Conservation (phyloP, 306 rosid genomes). For the Purshia tridentata region DNA sequence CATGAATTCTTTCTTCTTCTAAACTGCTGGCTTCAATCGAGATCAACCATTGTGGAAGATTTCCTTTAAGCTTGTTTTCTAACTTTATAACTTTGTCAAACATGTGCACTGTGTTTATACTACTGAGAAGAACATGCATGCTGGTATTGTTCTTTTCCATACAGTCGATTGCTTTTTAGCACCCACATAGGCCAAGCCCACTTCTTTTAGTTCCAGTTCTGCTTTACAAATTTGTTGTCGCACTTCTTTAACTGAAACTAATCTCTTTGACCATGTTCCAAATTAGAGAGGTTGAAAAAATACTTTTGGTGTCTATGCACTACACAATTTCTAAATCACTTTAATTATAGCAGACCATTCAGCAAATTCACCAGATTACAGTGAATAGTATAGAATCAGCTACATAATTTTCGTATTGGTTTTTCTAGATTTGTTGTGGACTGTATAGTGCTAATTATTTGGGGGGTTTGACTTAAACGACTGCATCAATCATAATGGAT, state of each 20-base stretch:
- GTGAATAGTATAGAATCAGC: not conserved
- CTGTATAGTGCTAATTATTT: not conserved
- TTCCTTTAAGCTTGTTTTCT: not conserved
- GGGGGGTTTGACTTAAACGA: not conserved
- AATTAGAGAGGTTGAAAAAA: not conserved
- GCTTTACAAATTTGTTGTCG: not conserved
- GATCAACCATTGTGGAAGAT: not conserved
- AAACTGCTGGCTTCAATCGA: not conserved
- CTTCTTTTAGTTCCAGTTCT: not conserved
- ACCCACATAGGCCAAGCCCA: not conserved
- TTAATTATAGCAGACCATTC: not conserved
- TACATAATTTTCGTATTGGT: not conserved
- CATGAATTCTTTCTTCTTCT: not conserved
- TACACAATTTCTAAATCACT: not conserved
- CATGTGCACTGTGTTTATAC: not conserved
- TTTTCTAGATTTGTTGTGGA: not conserved
- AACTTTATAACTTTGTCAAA: not conserved
- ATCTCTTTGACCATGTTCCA: not conserved
- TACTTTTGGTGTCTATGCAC: not conserved
- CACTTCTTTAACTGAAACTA: not conserved
- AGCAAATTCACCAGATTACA: not conserved
- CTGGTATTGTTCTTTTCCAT: not conserved
- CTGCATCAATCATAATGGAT: not conserved
- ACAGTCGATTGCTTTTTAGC: not conserved
- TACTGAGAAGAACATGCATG: not conserved